Percentiles rank a stretch among this genome's conserved stretches.
These are phyloP conservation scores for Cetraspora pellucida DNA, from an alignment of 192 early-diverging fungal genomes.

Conservation along the genomic window DNA sequence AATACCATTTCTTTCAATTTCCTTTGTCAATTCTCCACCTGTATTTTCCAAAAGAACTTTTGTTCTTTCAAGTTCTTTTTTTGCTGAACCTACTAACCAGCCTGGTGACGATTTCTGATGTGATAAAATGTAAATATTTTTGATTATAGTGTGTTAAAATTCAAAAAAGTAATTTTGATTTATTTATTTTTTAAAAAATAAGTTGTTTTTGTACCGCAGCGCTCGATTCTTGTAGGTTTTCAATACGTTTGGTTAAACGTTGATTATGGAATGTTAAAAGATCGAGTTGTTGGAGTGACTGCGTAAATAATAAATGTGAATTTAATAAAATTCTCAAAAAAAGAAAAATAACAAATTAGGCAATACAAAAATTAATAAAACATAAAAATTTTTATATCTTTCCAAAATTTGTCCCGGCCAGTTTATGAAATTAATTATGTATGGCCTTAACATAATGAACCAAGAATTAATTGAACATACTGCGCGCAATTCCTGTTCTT, in stretches of 20 bases:
- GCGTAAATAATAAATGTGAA: background rate
- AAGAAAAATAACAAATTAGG: too few species aligned
- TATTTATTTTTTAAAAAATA: background rate
- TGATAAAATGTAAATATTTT: background rate
- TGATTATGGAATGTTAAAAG: slow-evolving; percentile 62
- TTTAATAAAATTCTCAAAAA: too few species aligned
- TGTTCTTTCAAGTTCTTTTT: slow-evolving; percentile 61
- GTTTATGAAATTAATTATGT: too few species aligned
- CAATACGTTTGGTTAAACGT: slow-evolving; percentile 60
- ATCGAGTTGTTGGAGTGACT: slow-evolving; percentile 58
- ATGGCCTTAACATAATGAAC: too few species aligned
- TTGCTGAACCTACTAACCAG: slow-evolving; percentile 48
- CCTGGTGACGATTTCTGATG: slow-evolving; percentile 40
- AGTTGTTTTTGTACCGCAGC: slow-evolving; percentile 33
- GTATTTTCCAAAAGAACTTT: slow-evolving; percentile 50
- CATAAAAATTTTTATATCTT: too few species aligned
- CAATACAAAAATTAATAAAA: too few species aligned
- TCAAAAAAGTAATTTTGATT: too few species aligned
- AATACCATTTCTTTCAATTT: slow-evolving; percentile 64
- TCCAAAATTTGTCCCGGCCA: too few species aligned
- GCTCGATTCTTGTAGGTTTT: slow-evolving; percentile 50
- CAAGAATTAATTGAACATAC: slow-evolving; percentile 33
- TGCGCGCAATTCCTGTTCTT: slow-evolving; percentile 60
- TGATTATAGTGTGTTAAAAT: too few species aligned
- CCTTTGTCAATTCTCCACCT: slow-evolving; percentile 49